Evolutionary conservation across 1,284 basidiomycete genomes (phyloP).

Genomic region (Earliella scabrosa): DNA sequence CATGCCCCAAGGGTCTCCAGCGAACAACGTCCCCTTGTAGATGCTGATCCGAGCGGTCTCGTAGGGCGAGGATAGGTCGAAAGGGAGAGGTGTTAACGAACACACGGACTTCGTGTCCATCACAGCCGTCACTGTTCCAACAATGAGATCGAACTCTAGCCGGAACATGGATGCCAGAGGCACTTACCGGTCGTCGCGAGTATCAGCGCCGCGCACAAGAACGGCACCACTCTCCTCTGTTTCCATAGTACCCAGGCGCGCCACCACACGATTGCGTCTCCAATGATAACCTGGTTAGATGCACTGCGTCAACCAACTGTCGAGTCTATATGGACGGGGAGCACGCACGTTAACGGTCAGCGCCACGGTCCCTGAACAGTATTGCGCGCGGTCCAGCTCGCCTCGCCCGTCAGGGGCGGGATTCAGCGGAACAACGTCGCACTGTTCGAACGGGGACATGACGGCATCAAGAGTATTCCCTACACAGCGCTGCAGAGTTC

Average conservation of each 20-base stretch:
- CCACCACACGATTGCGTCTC: slow-evolving; percentile 1
- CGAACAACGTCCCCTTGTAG: neutral
- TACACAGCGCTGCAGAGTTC: too few relatives aligned
- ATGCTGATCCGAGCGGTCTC: neutral
- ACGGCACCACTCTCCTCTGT: neutral
- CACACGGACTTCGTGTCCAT: neutral
- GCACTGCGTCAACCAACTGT: too few relatives aligned
- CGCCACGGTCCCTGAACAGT: neutral
- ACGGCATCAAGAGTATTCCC: too few relatives aligned
- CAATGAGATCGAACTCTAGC: neutral
- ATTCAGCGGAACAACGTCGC: too few relatives aligned
- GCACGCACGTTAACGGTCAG: neutral
- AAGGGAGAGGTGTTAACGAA: neutral
- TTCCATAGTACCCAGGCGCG: neutral
- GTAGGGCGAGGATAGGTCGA: neutral
- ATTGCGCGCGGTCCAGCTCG: neutral
- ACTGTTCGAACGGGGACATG: too few relatives aligned
- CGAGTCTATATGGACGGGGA: neutral
- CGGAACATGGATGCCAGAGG: too few relatives aligned
- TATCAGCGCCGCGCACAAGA: neutral
- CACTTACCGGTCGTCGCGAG: neutral
- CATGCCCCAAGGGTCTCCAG: neutral
- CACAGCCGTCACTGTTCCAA: neutral
- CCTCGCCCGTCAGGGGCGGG: too few relatives aligned
- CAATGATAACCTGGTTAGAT: neutral